These are phyloP conservation scores for Dichomitus squalens DNA, from an alignment of 1,284 basidiomycete species.

Conservation along the genomic window DNA sequence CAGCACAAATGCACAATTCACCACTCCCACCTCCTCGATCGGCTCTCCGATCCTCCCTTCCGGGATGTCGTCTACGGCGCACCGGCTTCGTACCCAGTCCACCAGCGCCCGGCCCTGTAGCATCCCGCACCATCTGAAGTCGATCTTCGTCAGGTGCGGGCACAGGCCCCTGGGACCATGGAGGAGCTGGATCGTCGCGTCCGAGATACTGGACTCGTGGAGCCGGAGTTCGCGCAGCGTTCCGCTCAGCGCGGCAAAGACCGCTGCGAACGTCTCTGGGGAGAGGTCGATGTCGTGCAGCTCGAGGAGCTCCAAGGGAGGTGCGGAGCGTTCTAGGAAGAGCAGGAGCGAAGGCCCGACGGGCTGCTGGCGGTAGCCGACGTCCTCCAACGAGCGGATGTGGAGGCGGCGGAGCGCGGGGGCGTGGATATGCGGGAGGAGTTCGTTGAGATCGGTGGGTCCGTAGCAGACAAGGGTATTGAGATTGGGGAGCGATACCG, in stretches of 20 bases:
- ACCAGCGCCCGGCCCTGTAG: slow-evolving; percentile 54
- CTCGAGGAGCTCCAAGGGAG: slow-evolving; percentile 52
- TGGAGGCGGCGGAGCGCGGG: slow-evolving; percentile 47
- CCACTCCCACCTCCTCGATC: slow-evolving; percentile 52
- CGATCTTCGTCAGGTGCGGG: slow-evolving; percentile 49
- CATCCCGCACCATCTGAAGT: slow-evolving; percentile 64
- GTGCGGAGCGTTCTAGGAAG: slow-evolving; percentile 44
- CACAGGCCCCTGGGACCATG: slow-evolving; percentile 46
- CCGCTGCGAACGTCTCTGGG: slow-evolving; percentile 42
- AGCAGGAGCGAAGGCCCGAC: slow-evolving; percentile 40
- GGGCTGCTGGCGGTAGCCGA: slow-evolving; percentile 41
- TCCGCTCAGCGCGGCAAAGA: slow-evolving; percentile 40
- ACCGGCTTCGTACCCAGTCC: slow-evolving; percentile 47
- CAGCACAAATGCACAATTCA: slow-evolving; percentile 60
- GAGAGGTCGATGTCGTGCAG: slow-evolving; percentile 58
- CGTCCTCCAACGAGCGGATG: slow-evolving; percentile 47
- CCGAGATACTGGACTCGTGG: slow-evolving; percentile 62
- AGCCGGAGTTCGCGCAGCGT: slow-evolving; percentile 51
- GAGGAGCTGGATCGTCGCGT: slow-evolving; percentile 46
- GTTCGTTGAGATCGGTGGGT: slow-evolving; percentile 42
- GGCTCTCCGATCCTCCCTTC: slow-evolving; percentile 19
- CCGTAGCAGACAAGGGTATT: slow-evolving; percentile 44
- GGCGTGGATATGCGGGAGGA: slow-evolving; percentile 45
- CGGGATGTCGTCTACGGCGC: slow-evolving; percentile 14
- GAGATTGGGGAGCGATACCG: slow-evolving; percentile 42